Evolutionary conservation across 371 early-diverging fungal species (phyloP).

Genomic region (Mortierella sp.): DNA sequence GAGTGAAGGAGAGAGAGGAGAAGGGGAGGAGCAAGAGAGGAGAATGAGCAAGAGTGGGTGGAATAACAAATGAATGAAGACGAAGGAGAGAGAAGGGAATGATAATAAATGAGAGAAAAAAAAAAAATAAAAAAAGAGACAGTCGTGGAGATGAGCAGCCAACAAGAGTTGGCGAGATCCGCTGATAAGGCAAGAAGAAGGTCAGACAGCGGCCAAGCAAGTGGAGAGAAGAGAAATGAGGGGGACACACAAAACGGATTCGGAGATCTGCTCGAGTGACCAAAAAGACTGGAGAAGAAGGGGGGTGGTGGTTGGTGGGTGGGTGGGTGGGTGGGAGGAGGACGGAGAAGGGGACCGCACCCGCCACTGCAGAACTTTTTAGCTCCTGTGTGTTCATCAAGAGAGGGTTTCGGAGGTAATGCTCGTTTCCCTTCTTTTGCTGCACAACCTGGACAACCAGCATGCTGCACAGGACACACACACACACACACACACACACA

Average conservation of each 20-base stretch:
- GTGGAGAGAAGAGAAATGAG: background rate
- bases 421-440: too few relatives aligned
- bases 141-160: background rate
- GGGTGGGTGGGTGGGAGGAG: too few relatives aligned
- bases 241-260: background rate
- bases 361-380: too few relatives aligned
- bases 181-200: background rate
- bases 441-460: too few relatives aligned
- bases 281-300: background rate
- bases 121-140: background rate
- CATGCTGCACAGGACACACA: too few relatives aligned
- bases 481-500: too few relatives aligned
- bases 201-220: background rate
- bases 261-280: background rate
- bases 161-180: background rate
- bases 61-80: background rate
- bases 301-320: too few relatives aligned
- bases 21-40: background rate
- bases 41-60: background rate
- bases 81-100: background rate
- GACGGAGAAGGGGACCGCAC: too few relatives aligned
- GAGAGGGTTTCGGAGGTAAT: too few relatives aligned
- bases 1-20: background rate
- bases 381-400: too few relatives aligned
- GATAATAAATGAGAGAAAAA: background rate